These are phyloP conservation scores for Aspergillus quadrilineatus DNA, from an alignment of 2,329 filamentous ascomycete species.

Conservation along the genomic window DNA sequence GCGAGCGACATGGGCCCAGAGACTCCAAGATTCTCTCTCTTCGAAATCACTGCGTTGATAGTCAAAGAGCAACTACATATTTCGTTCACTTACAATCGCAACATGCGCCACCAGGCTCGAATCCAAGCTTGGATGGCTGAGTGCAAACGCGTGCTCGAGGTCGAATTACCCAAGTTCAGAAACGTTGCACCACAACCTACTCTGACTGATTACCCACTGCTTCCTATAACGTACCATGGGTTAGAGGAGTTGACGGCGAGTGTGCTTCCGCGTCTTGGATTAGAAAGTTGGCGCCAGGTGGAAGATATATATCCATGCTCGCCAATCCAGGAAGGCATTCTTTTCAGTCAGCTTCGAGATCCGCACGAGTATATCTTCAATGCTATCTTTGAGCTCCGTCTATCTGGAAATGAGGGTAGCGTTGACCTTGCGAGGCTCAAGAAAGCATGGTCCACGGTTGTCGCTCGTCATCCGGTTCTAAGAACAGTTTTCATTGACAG, in stretches of 20 bases:
- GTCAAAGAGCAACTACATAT: conserved; percentile 48
- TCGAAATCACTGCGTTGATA: conserved; percentile 53
- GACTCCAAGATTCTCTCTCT: conserved; percentile 49
- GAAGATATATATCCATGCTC: conserved; percentile 41
- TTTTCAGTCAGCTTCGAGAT: conserved; percentile 39
- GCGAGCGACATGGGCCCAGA: conserved; percentile 47
- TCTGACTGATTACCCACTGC: conserved; percentile 45
- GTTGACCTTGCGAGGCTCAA: conserved; percentile 30
- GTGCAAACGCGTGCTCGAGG: conserved; percentile 40
- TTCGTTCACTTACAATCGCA: conserved; percentile 51
- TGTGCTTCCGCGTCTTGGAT: conserved; percentile 37
- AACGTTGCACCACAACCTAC: conserved; percentile 34
- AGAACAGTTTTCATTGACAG: conserved; percentile 38
- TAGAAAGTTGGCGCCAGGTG: conserved; percentile 29
- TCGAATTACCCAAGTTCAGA: conserved; percentile 26
- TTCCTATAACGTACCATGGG: conserved; percentile 43
- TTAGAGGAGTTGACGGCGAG: conserved; percentile 37
- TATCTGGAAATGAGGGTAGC: conserved; percentile 12
- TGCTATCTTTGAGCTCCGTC: conserved; percentile 35
- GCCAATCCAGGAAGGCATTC: conserved; percentile 38
- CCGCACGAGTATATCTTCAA: conserved; percentile 38
- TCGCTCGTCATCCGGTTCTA: conserved; percentile 34
- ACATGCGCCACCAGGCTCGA: conserved; percentile 46
- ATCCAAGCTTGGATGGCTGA: conserved; percentile 46
- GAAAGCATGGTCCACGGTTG: conserved; percentile 35